Conservation (phyloP, 192 early-diverging fungal genomes). For the Linnemannia schmuckeri region DNA sequence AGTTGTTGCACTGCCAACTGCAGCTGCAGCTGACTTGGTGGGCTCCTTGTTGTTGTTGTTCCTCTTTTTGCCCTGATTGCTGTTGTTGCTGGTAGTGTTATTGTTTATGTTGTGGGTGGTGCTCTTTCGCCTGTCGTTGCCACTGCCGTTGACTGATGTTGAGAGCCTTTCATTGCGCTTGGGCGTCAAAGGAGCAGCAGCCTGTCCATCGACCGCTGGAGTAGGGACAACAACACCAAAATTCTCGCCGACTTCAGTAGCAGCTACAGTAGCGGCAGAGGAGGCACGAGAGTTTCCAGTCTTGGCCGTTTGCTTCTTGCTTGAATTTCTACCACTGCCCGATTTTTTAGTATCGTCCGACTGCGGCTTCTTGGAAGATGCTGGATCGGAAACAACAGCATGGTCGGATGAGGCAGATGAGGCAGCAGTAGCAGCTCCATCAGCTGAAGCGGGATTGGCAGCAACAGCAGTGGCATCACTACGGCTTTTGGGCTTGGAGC, state of each 20-base stretch:
- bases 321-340: background rate
- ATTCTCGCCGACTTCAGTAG: background rate
- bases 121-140: slow-evolving; percentile 21
- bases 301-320: slow-evolving; percentile 8
- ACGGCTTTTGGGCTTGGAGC: slow-evolving; percentile 12
- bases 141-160: slow-evolving; percentile 1
- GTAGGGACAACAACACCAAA: background rate
- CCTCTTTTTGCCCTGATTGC: slow-evolving; percentile 28
- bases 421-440: background rate
- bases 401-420: slow-evolving; percentile 11
- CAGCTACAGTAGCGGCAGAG: background rate
- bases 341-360: background rate
- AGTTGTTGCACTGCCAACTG: background rate
- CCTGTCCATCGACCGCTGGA: background rate
- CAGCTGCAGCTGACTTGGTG: slow-evolving; percentile 6
- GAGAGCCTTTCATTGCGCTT: slow-evolving; percentile 40
- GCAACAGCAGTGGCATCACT: background rate
- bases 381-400: slow-evolving; percentile 3
- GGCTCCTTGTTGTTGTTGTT: slow-evolving; percentile 21
- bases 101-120: slow-evolving; percentile 17
- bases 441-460: background rate
- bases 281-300: background rate
- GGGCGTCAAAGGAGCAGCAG: slow-evolving; percentile 20
- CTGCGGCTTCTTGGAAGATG: slow-evolving; percentile 4
- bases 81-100: slow-evolving; percentile 8